Evolutionary conservation across 148 eudicot genomes (phyloP).

Genomic region (Diospyros lotus): DNA sequence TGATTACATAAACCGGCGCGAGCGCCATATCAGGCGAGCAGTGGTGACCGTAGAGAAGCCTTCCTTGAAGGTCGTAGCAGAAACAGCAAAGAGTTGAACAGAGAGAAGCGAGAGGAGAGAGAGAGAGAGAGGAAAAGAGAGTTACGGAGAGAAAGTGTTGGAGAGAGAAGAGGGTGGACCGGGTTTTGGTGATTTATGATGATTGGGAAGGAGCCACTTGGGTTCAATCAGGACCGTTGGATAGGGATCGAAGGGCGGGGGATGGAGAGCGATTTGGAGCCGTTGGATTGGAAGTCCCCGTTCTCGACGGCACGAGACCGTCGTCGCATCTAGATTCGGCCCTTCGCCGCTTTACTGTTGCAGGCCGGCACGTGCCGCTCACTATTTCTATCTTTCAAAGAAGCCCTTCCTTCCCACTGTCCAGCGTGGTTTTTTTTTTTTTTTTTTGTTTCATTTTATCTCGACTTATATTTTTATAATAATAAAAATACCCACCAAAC

Average conservation of each 20-base stretch:
- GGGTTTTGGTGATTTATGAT: slow-evolving; percentile 21
- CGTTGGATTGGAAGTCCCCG: slow-evolving; percentile 33
- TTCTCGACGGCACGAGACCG: slow-evolving; percentile 35
- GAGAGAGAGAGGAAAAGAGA: not conserved
- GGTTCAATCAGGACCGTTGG: slow-evolving; percentile 31
- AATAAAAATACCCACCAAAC: too few relatives aligned
- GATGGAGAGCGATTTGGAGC: not conserved
- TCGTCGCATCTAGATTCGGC: slow-evolving; percentile 45
- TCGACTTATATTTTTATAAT: too few relatives aligned
- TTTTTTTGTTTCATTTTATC: too few relatives aligned
- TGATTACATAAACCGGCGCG: slow-evolving; percentile 15
- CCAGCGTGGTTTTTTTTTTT: too few relatives aligned
- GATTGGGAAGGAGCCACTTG: slow-evolving; percentile 13
- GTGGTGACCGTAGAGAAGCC: slow-evolving; percentile 19
- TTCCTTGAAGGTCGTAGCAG: not conserved
- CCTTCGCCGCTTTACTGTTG: slow-evolving; percentile 27
- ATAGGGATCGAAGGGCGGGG: slow-evolving; percentile 29
- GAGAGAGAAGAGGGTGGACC: slow-evolving; percentile 9
- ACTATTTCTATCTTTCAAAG: not conserved
- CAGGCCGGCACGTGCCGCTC: slow-evolving; percentile 39
- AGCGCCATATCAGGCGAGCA: slow-evolving; percentile 32
- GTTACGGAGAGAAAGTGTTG: not conserved
- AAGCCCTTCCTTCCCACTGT: too few relatives aligned
- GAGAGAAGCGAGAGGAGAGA: slow-evolving; percentile 6
- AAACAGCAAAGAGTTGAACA: not conserved